phyloP scores from a whole-genome alignment of 768 basidiomycete genomes.

The Pisolithus marmoratus region DNA sequence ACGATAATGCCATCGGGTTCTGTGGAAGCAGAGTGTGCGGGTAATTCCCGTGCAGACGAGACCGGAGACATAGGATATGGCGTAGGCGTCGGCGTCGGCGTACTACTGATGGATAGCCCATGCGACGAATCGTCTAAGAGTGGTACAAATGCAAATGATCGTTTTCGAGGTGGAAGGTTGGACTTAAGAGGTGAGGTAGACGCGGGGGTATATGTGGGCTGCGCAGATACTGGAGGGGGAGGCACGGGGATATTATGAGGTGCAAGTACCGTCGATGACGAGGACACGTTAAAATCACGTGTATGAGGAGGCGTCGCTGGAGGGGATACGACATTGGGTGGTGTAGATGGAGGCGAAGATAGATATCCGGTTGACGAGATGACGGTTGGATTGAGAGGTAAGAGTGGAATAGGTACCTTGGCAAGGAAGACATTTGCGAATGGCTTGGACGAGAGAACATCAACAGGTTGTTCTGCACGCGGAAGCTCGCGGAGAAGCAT shows the following conservation, averaged over 20 bases:
- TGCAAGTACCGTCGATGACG: too few relatives aligned
- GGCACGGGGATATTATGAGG: slow-evolving; percentile 10
- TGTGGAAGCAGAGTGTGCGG: too few relatives aligned
- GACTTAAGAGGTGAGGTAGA: not conserved
- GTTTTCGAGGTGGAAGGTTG: slow-evolving; percentile 8
- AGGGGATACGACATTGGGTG: not conserved
- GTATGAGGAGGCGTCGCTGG: not conserved
- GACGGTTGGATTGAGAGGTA: slow-evolving; percentile 43
- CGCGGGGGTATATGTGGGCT: not conserved
- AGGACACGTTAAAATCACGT: not conserved
- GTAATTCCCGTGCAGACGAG: too few relatives aligned
- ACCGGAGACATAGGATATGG: not conserved
- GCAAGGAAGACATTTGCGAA: slow-evolving; percentile 39
- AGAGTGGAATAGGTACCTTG: slow-evolving; percentile 56
- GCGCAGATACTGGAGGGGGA: slow-evolving; percentile 6
- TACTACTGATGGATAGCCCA: not conserved
- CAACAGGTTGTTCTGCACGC: slow-evolving; percentile 46
- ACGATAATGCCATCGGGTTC: not conserved
- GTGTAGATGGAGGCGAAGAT: not conserved
- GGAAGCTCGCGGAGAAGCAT: slow-evolving; percentile 63
- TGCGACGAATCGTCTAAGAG: slow-evolving; percentile 7
- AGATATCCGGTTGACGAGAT: not conserved
- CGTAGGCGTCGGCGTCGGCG: not conserved
- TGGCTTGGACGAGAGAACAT: slow-evolving; percentile 35
- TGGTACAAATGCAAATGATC: slow-evolving; percentile 5